Percentiles rank a stretch among this genome's conserved stretches.
Evolutionary conservation across 176 grass and related monocot genomes (phyloP).

Genomic region (Alloteropsis semialata): DNA sequence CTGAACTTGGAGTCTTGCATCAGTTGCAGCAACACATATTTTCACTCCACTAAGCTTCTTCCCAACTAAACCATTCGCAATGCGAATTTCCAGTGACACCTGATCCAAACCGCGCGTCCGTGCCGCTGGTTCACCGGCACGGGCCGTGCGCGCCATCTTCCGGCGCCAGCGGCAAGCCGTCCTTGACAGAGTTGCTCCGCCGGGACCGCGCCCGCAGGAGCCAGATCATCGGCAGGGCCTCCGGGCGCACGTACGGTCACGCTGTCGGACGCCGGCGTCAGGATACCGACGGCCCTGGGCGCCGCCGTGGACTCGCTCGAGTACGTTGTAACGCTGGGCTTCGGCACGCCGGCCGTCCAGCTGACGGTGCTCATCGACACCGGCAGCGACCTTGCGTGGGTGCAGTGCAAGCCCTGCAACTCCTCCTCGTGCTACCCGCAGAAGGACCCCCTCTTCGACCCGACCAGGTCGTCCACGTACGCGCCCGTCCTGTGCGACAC

Average conservation of each 20-base stretch:
- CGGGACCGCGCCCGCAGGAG: background rate
- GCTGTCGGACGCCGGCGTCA: background rate
- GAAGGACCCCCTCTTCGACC: conserved; percentile 35
- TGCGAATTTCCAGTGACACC: background rate
- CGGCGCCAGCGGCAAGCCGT: conserved; percentile 18
- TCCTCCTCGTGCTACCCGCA: conserved; percentile 15
- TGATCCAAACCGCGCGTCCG: background rate
- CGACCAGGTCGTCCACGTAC: conserved; percentile 12
- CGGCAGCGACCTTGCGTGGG: conserved; percentile 73
- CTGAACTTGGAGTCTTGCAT: background rate
- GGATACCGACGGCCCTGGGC: background rate
- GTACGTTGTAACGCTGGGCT: conserved; percentile 9
- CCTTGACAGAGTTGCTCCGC: background rate
- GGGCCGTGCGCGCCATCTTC: background rate
- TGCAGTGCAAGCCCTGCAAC: conserved; percentile 68
- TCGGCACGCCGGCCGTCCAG: conserved; percentile 29
- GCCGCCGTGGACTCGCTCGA: background rate
- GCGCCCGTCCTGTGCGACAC: background rate
- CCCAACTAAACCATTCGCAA: background rate
- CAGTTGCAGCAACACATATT: background rate
- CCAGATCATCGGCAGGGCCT: background rate
- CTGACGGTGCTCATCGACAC: conserved; percentile 43
- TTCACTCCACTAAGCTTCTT: background rate
- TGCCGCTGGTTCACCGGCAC: conserved; percentile 21
- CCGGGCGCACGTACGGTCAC: conserved; percentile 7